These are phyloP conservation scores for Lentinus polychrous DNA, from an alignment of 1,284 basidiomycete species.

Conservation along the genomic window DNA sequence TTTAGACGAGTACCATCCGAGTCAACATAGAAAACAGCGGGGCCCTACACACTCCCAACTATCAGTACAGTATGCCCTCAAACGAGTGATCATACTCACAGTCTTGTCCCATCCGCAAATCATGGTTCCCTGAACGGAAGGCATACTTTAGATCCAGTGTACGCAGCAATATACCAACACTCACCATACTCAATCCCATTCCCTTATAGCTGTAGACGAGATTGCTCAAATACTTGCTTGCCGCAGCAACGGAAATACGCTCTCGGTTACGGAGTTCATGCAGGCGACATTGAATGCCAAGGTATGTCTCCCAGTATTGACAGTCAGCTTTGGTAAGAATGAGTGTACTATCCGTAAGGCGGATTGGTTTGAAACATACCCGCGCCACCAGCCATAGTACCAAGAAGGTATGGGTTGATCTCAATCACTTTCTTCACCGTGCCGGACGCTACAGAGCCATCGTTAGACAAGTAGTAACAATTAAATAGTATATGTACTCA, in stretches of 20 bases:
- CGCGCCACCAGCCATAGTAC: conserved; percentile 99
- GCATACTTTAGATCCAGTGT: not conserved
- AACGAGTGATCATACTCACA: conserved; percentile 34
- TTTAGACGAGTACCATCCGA: conserved; percentile 94
- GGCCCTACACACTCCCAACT: conserved; percentile 48
- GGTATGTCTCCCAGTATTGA: conserved; percentile 97
- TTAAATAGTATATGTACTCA: conserved; percentile 28
- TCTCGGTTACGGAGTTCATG: conserved; percentile 97
- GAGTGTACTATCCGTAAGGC: conserved; percentile 7
- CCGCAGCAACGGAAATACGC: conserved; percentile 97
- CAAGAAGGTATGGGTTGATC: conserved; percentile 97
- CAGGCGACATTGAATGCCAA: conserved; percentile 95
- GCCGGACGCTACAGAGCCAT: conserved; percentile 64
- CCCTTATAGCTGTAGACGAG: conserved; percentile 98
- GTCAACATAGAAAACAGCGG: conserved; percentile 98
- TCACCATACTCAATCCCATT: conserved; percentile 97
- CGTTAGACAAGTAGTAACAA: not conserved
- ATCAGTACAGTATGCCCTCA: conserved; percentile 2
- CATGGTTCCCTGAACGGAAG: conserved; percentile 83
- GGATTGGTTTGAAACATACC: conserved; percentile 41
- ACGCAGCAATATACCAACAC: conserved; percentile 16
- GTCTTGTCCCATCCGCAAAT: conserved; percentile 99
- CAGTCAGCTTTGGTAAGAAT: conserved; percentile 62
- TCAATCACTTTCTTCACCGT: conserved; percentile 99
- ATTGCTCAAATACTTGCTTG: conserved; percentile 96